These are phyloP conservation scores for Chamaecrista fasciculata DNA, from an alignment of 306 rosid genomes.

Conservation along the genomic window DNA sequence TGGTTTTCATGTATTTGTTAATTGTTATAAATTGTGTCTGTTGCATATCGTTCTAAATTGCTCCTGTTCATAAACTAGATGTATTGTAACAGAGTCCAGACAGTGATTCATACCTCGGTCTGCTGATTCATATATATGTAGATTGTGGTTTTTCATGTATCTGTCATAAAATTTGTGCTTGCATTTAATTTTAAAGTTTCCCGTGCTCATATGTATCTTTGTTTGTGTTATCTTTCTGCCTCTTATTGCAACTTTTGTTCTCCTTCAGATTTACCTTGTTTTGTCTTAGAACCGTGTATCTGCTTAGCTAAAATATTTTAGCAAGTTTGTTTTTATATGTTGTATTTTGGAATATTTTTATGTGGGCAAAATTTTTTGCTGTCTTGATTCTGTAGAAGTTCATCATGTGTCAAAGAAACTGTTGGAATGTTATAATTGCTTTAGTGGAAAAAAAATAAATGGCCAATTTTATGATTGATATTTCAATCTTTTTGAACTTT, in stretches of 20 bases:
- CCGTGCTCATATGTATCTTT: too few relatives aligned
- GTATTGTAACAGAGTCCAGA: background rate
- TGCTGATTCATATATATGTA: background rate
- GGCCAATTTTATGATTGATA: background rate
- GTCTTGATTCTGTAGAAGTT: background rate
- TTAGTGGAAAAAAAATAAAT: background rate
- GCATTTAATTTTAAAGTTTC: background rate
- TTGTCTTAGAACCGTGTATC: background rate
- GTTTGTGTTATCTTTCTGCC: too few relatives aligned
- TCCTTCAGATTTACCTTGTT: background rate
- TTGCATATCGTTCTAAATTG: too few relatives aligned
- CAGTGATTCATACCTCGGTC: background rate
- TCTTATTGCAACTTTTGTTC: too few relatives aligned
- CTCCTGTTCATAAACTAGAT: too few relatives aligned
- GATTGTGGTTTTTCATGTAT: background rate
- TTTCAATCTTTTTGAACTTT: background rate
- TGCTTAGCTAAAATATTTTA: background rate
- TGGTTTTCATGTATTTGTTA: too few relatives aligned
- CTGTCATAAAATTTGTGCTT: background rate
- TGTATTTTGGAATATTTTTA: background rate
- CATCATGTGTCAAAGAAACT: background rate
- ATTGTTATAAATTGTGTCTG: too few relatives aligned
- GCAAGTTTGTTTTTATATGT: too few relatives aligned
- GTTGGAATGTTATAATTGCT: background rate
- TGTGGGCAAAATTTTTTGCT: background rate